Evolutionary conservation across 805 yeast species (phyloP).

Genomic region (Starmerella potacharoeniae): DNA sequence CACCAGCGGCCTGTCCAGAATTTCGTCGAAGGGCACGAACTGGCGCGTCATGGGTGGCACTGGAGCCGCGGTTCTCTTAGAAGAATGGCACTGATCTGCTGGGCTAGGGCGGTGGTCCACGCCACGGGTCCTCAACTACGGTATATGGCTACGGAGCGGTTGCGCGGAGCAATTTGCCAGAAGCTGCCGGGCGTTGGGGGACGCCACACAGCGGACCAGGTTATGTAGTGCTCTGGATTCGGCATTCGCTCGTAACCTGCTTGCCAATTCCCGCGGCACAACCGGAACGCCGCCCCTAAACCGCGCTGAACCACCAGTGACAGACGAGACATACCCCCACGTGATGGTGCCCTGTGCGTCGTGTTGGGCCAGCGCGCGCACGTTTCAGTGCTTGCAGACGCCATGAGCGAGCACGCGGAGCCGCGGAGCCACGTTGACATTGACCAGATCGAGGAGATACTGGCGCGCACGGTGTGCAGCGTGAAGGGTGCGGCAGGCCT

Average conservation of each 20-base stretch:
- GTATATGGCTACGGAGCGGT: neutral
- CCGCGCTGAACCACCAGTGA: no score
- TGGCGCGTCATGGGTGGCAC: conserved; percentile 3
- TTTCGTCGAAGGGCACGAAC: conserved; percentile 3
- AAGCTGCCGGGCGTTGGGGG: no score
- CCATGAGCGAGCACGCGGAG: neutral
- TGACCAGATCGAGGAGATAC: conserved; percentile 12
- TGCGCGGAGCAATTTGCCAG: neutral
- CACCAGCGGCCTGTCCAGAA: conserved; percentile 2
- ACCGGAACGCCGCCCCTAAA: no score
- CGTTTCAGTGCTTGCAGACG: neutral
- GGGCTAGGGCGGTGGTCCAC: conserved; percentile 1
- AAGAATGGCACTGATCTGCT: neutral
- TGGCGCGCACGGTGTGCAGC: conserved; percentile 14
- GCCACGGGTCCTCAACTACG: neutral
- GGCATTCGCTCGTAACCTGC: no score
- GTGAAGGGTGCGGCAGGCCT: conserved; percentile 14
- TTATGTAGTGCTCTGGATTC: no score
- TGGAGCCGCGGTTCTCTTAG: neutral
- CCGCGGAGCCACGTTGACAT: neutral
- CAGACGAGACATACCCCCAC: neutral
- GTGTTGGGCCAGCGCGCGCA: neutral
- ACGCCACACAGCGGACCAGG: no score
- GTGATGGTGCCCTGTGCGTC: neutral
- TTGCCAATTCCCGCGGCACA: no score